Base-by-base conservation (phyloP, 345 rosid genomes). In the Corchorus capsularis region DNA sequence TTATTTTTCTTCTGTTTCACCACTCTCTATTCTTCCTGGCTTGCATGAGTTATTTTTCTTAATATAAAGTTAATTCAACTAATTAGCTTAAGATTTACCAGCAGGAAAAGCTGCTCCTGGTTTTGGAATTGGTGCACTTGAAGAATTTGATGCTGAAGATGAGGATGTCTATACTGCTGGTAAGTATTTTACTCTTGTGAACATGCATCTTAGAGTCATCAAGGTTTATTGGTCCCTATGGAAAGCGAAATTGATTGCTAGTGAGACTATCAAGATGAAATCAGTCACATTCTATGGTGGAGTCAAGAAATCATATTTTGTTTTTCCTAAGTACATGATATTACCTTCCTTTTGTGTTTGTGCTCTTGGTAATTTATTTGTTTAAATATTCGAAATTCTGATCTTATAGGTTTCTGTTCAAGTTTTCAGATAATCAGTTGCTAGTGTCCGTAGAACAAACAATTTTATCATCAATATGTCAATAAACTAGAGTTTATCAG, bases 51-150 rank as follows among this genome's bases (percentile, higher is more conserved):
- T 72, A 67, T 72, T 65, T 59, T 32, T 70, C 47, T 75, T 3
- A n/a, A 41, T 74, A 66, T 27, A 62, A 74, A 67, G 49, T 77
- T 75, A 71, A 75, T 69, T 87, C 77, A 59, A 73, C 86, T 85
- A 72, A 87, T 73, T 82, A 69, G 74, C 61, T 69, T 79, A 77
- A 27, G 73, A 75, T 79, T 67, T 82, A 87, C 86, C 96, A 96
- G 97, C 93, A 84, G 92, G 96, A 88, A 92, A 91, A 82, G 83
- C 85, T 81, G 95, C 93, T 80, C 92, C 96, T 55, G 99, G 99
- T 70, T 93, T 96, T 87, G 99, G 99, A 79, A 93, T 96, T 87
- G 99, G 99, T 41, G 99, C 99, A 62, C 95, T 96, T 54, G 99
- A 93, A 83, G 99, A 93, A 77, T 94, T 85, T 83, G 97, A 89